A percentile compares a stretch with the other conserved stretches of the same genome.
Evolutionary conservation across 1,284 basidiomycete species (phyloP).

Genomic region (Melampsora americana): DNA sequence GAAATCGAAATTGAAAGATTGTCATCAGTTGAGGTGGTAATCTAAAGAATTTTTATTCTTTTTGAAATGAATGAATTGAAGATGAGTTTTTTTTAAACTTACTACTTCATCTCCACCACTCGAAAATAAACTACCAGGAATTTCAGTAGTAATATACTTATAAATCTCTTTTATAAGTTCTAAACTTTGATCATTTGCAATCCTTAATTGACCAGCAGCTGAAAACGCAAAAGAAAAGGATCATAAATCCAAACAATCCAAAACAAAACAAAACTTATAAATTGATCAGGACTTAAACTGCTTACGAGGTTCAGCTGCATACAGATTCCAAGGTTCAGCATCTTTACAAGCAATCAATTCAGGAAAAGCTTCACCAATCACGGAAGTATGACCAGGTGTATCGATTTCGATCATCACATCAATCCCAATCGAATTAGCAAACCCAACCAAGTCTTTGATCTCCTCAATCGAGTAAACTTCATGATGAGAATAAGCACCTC

Average conservation of each 20-base stretch:
- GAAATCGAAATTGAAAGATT: too few relatives aligned
- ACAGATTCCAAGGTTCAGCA: slow-evolving; percentile 64
- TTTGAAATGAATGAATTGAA: slow-evolving; percentile 44
- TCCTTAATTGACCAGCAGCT: slow-evolving; percentile 73
- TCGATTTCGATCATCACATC: slow-evolving; percentile 70
- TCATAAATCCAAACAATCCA: too few relatives aligned
- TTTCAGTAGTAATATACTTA: slow-evolving; percentile 56
- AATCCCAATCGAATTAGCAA: slow-evolving; percentile 72
- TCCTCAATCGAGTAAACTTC: slow-evolving; percentile 65
- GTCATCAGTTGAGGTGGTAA: too few relatives aligned
- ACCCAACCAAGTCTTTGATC: slow-evolving; percentile 65
- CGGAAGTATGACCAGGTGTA: slow-evolving; percentile 74
- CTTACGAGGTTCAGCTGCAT: slow-evolving; percentile 60
- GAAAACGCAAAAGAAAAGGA: slow-evolving; percentile 64
- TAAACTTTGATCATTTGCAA: slow-evolving; percentile 60
- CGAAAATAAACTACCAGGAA: slow-evolving; percentile 66
- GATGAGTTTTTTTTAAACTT: slow-evolving; percentile 52
- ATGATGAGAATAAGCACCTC: slow-evolving; percentile 66
- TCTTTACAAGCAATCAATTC: slow-evolving; percentile 71
- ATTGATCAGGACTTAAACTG: neutral
- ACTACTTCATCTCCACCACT: slow-evolving; percentile 81
- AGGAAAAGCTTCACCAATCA: slow-evolving; percentile 65
- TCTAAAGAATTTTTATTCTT: slow-evolving; percentile 44
- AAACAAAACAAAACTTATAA: neutral
- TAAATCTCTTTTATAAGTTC: slow-evolving; percentile 60